Evolutionary conservation across 2,329 filamentous ascomycete genomes (phyloP).

Genomic region (Thelonectria discophora): DNA sequence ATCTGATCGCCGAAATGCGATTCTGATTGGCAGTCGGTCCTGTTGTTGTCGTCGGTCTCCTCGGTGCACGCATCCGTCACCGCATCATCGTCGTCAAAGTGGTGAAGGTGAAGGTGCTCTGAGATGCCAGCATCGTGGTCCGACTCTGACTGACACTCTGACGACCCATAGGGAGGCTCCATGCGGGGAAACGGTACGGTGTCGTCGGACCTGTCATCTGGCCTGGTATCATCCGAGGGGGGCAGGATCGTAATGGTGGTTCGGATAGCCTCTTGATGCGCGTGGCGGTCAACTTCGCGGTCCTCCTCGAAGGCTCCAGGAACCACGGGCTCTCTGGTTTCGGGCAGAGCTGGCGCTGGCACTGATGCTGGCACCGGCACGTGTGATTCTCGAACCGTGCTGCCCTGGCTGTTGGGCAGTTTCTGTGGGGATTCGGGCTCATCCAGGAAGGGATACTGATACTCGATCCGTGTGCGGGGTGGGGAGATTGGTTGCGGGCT

Average conservation of each 20-base stretch:
- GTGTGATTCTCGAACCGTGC: constrained; percentile 33
- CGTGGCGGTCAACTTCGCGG: constrained; percentile 46
- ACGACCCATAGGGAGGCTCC: constrained; percentile 49
- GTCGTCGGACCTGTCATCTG: constrained; percentile 26
- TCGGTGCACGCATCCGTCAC: constrained; percentile 50
- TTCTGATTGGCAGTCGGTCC: constrained; percentile 41
- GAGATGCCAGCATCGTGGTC: constrained; percentile 41
- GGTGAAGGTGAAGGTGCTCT: constrained; percentile 38
- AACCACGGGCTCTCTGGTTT: constrained; percentile 29
- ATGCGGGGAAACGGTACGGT: constrained; percentile 48
- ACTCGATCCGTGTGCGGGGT: constrained; percentile 50
- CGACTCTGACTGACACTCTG: constrained; percentile 50
- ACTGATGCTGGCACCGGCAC: constrained; percentile 15
- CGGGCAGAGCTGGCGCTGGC: constrained; percentile 2
- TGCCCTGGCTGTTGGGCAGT: constrained; percentile 14
- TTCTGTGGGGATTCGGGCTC: constrained; percentile 45
- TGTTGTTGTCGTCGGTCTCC: constrained; percentile 46
- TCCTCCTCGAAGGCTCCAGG: constrained; percentile 48
- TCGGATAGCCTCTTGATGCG: constrained; percentile 42
- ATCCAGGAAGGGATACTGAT: constrained; percentile 62
- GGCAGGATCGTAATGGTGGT: constrained; percentile 62
- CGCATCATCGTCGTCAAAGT: constrained; percentile 46
- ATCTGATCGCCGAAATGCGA: constrained; percentile 42
- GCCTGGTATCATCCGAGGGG: constrained; percentile 44
- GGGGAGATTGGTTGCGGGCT: constrained; percentile 41